These are phyloP conservation scores for Rhinocladiella mackenziei DNA, from an alignment of 2,329 filamentous ascomycete genomes.

Conservation along the genomic window DNA sequence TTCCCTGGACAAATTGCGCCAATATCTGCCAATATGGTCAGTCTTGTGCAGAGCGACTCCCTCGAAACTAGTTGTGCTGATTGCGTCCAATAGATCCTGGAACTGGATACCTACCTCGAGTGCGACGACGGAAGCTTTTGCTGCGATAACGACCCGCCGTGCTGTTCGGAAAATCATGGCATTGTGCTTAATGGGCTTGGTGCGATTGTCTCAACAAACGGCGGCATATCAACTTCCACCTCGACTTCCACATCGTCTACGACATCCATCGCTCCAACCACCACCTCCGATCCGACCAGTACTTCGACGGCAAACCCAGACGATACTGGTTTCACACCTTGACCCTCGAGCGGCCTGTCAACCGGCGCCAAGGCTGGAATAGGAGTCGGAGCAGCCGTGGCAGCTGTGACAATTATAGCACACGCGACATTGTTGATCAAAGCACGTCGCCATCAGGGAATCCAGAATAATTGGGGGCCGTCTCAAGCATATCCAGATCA, in stretches of 20 bases:
- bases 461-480: neutral
- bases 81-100: neutral
- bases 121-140: constrained; percentile 3
- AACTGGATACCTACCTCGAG: constrained; percentile 5
- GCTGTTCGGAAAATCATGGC: constrained; percentile 1
- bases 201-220: constrained; percentile 1
- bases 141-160: constrained; percentile 4
- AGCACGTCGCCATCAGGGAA: neutral
- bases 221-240: constrained; percentile 2
- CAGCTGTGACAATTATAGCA: neutral
- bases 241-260: neutral
- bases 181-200: constrained; percentile 2
- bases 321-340: neutral
- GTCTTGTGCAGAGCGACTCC: neutral
- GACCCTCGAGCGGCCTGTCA: neutral
- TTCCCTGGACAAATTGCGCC: neutral
- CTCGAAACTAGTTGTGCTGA: neutral
- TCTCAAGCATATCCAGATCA: neutral
- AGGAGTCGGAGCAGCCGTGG: neutral
- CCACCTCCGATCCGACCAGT: neutral
- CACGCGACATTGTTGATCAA: neutral
- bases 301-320: neutral
- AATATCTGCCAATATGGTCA: constrained; percentile 5
- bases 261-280: neutral
- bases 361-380: constrained; percentile 4